Evolutionary conservation across 2,329 filamentous ascomycete species (phyloP).

Genomic region (Penicillium sclerotigenum): DNA sequence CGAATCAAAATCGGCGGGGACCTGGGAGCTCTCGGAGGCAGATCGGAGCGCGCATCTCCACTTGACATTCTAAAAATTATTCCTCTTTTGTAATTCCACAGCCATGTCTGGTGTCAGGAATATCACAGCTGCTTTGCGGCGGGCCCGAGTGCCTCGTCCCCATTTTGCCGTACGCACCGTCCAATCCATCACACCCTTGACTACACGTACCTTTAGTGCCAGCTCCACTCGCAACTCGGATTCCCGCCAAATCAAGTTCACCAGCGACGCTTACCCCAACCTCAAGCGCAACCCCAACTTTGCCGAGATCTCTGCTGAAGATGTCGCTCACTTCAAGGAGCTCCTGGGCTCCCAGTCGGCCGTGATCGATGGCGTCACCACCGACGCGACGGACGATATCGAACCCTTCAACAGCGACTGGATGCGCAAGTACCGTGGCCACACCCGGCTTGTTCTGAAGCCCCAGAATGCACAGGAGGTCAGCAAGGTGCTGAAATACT

Average conservation of each 20-base stretch:
- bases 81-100: not conserved
- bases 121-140: slow-evolving; percentile 32
- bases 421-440: slow-evolving; percentile 98
- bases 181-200: slow-evolving; percentile 15
- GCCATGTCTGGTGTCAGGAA: slow-evolving; percentile 34
- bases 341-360: slow-evolving; percentile 77
- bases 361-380: slow-evolving; percentile 76
- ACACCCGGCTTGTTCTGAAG: slow-evolving; percentile 81
- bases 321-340: slow-evolving; percentile 78
- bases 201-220: slow-evolving; percentile 31
- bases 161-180: slow-evolving; percentile 25
- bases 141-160: slow-evolving; percentile 33
- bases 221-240: slow-evolving; percentile 26
- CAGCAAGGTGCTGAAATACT: slow-evolving; percentile 87
- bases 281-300: slow-evolving; percentile 78
- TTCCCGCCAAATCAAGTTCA: slow-evolving; percentile 62
- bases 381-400: slow-evolving; percentile 73
- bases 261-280: slow-evolving; percentile 74
- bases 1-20: not conserved
- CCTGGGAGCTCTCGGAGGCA: slow-evolving; percentile 8
- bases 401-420: slow-evolving; percentile 94
- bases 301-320: slow-evolving; percentile 63
- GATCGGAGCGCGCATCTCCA: slow-evolving; percentile 23
- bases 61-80: slow-evolving; percentile 19
- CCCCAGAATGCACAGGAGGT: slow-evolving; percentile 82